These are phyloP conservation scores for Kuraishia hungarica DNA, from an alignment of 805 yeast species.

Conservation along the genomic window DNA sequence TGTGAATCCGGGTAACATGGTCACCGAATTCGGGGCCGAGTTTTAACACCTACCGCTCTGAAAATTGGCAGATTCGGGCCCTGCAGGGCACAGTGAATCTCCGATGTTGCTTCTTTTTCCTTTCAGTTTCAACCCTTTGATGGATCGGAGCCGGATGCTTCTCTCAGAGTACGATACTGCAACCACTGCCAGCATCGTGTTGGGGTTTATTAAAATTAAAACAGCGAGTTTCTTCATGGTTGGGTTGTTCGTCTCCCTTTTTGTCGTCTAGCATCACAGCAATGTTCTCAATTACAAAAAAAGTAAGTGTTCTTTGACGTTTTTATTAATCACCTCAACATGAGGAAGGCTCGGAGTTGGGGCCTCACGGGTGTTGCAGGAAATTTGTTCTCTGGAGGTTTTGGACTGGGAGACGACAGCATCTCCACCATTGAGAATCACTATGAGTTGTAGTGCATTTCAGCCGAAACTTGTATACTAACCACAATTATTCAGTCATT, in stretches of 20 bases:
- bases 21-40: background rate
- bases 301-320: background rate
- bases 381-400: background rate
- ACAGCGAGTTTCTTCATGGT: too few species aligned
- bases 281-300: conserved; percentile 1
- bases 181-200: background rate
- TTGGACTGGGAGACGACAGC: background rate
- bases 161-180: background rate
- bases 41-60: background rate
- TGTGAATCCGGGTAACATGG: background rate
- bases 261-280: background rate
- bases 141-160: background rate
- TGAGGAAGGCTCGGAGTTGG: background rate
- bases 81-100: background rate
- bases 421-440: too few species aligned
- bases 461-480: too few species aligned
- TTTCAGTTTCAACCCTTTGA: background rate
- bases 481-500: background rate
- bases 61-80: background rate
- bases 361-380: background rate
- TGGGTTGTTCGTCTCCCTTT: background rate
- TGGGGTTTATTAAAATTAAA: background rate
- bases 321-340: background rate
- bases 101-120: background rate
- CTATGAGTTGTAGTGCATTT: too few species aligned